phyloP scores from a whole-genome alignment of 2,329 filamentous ascomycete genomes.

The Colletotrichum higginsianum region DNA sequence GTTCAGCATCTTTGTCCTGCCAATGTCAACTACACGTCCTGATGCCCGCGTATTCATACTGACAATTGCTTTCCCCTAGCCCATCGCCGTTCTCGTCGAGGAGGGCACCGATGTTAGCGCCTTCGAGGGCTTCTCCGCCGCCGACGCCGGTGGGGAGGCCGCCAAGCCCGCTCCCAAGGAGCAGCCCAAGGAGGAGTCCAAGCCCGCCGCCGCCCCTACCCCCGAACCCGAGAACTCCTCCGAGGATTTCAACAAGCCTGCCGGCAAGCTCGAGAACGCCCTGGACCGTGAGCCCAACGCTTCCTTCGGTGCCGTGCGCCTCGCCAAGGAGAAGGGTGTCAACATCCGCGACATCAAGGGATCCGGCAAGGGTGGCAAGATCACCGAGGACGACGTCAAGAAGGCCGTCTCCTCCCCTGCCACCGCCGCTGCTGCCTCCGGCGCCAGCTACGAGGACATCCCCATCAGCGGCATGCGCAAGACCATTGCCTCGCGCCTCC shows the following conservation, averaged over 20 bases:
- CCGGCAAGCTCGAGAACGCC: slow-evolving; percentile 84
- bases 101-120: slow-evolving; percentile 89
- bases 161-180: slow-evolving; percentile 76
- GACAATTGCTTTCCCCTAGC: slow-evolving; percentile 66
- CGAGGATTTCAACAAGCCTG: slow-evolving; percentile 71
- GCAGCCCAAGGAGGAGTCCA: slow-evolving; percentile 75
- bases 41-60: slow-evolving; percentile 16
- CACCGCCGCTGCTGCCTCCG: slow-evolving; percentile 67
- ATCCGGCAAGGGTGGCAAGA: slow-evolving; percentile 85
- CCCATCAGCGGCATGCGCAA: slow-evolving; percentile 96
- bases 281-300: slow-evolving; percentile 87
- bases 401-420: slow-evolving; percentile 78
- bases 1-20: background rate
- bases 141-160: slow-evolving; percentile 90
- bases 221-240: slow-evolving; percentile 66
- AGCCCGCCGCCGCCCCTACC: slow-evolving; percentile 69
- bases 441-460: slow-evolving; percentile 84
- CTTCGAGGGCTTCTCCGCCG: slow-evolving; percentile 89
- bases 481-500: slow-evolving; percentile 93
- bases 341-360: slow-evolving; percentile 86
- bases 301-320: slow-evolving; percentile 80
- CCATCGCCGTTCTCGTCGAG: slow-evolving; percentile 95
- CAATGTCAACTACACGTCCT: slow-evolving; percentile 36
- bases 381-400: slow-evolving; percentile 94
- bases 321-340: slow-evolving; percentile 89